Percentiles rank a stretch among this genome's conserved stretches.
Conservation (phyloP, 805 yeast species). For the Zygotorulaspora chibaensis region DNA sequence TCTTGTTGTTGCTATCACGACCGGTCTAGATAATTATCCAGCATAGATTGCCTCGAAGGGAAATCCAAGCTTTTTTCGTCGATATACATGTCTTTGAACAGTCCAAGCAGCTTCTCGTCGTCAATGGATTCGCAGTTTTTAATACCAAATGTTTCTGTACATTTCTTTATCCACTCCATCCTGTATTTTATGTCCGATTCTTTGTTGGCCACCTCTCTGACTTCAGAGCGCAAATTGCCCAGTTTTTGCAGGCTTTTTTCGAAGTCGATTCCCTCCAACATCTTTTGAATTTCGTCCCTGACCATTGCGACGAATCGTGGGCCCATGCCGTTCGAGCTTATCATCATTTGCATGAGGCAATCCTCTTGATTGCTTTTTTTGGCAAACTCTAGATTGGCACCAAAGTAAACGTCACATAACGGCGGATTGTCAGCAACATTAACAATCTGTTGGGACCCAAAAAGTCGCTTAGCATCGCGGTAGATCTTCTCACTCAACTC, state of each 20-base stretch:
- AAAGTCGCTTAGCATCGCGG: slow-evolving; percentile 18
- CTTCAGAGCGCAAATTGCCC: slow-evolving; percentile 22
- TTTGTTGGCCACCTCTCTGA: slow-evolving; percentile 16
- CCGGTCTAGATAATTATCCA: slow-evolving; percentile 6
- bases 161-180: slow-evolving; percentile 32
- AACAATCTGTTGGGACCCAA: slow-evolving; percentile 30
- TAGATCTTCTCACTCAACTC: slow-evolving; percentile 23
- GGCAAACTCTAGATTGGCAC: slow-evolving; percentile 29
- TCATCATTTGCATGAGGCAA: slow-evolving; percentile 21
- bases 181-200: slow-evolving; percentile 24
- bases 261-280: slow-evolving; percentile 20
- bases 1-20: background rate
- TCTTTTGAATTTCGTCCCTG: slow-evolving; percentile 24
- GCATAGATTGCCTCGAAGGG: slow-evolving; percentile 13
- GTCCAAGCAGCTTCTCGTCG: slow-evolving; percentile 16
- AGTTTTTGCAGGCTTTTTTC: slow-evolving; percentile 24
- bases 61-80: slow-evolving; percentile 11
- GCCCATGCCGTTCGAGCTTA: slow-evolving; percentile 33
- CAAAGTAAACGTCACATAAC: slow-evolving; percentile 35
- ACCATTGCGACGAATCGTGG: slow-evolving; percentile 34
- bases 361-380: slow-evolving; percentile 5
- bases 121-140: slow-evolving; percentile 25
- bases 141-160: slow-evolving; percentile 32
- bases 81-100: slow-evolving; percentile 24
- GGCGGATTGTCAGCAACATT: slow-evolving; percentile 37